A percentile compares a stretch with the other conserved stretches of the same genome.
Evolutionary conservation across 208 protist species (phyloP).

Genomic region (Wallacemonas sp.): DNA sequence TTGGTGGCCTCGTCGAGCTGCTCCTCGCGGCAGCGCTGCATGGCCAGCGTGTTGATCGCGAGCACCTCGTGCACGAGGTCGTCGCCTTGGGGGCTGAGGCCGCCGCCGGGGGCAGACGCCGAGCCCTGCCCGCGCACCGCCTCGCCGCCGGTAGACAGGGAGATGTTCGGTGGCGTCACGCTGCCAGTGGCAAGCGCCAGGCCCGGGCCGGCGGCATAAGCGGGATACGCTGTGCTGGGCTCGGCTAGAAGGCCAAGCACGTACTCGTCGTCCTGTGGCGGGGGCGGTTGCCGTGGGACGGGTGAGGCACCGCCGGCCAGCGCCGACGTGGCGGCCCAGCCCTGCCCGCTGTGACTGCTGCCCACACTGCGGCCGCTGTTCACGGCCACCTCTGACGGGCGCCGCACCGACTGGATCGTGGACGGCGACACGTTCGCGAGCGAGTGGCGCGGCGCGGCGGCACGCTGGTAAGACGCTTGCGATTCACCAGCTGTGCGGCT

Average conservation of each 20-base stretch:
- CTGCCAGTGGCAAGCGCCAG: slow-evolving; percentile 16
- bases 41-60: slow-evolving; percentile 81
- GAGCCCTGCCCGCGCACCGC: background rate
- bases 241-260: background rate
- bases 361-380: background rate
- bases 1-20: slow-evolving; percentile 26
- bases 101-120: background rate
- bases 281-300: too few species aligned
- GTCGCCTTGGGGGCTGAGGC: slow-evolving; percentile 26
- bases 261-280: slow-evolving; percentile 9
- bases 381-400: background rate
- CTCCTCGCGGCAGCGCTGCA: slow-evolving; percentile 61
- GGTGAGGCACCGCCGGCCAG: background rate
- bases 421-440: slow-evolving; percentile 4
- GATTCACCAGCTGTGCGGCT: slow-evolving; percentile 1
- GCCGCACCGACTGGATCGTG: slow-evolving; percentile 4
- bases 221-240: background rate
- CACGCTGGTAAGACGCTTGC: slow-evolving; percentile 3
- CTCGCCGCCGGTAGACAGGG: background rate
- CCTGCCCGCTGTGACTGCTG: slow-evolving; percentile 1
- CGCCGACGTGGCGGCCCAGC: background rate
- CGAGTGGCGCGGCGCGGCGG: background rate
- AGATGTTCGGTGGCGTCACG: background rate
- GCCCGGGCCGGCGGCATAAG: slow-evolving; percentile 1
- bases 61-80: slow-evolving; percentile 74